Evolutionary conservation across 2,329 filamentous ascomycete genomes (phyloP), one percentile per base, ranked within the genome.

Genomic region (Alternaria gaisen): DNA sequence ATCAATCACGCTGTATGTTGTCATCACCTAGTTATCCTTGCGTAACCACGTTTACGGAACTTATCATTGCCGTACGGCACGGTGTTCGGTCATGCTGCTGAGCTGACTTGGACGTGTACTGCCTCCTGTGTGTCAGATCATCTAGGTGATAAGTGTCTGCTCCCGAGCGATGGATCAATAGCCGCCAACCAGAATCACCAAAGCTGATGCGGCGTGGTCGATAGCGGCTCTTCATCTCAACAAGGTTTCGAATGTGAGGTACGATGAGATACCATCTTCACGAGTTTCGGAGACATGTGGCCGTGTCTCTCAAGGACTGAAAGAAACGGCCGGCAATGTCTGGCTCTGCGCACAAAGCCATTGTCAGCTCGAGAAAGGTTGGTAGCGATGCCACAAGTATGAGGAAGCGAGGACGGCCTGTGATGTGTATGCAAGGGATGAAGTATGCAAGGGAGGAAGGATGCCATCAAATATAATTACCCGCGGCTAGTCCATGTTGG

Each of bases 401-500:
- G 2, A 30, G 32, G 44, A 44, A 51, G 46, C 32, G 56, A 16
- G 6, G 36, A 43, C 38, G 30, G 40, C 20, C 14, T 50, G 44
- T 30, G 22, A 32, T 32, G 12, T 58, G 22, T 46, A 41, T 14
- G 36, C 55, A 28, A 20, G 14, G 44, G 44, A 24, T 24, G 24
- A 24, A 24, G 24, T 24, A 24, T 24, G 24, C 24, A 26, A 26
- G 24, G 24, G 24, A 26, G 24, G 24, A 26, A 36, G 14, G 38
- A 46, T 24, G 56, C 28, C 38, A 26, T 38, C 28, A 44, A 42
- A 34, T 46, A 38, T 41, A 48, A 50, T 56, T 56, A 56, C 24
- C 57, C 40, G 50, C 40, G 40, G 51, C 44, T 61, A 63, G 48
- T 43, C 44, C 41, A 18, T 53, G 53, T 53, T 57, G 48, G 53